phyloP scores from a whole-genome alignment of 352 stramenopile genomes.

The Paralagenidium karlingii region DNA sequence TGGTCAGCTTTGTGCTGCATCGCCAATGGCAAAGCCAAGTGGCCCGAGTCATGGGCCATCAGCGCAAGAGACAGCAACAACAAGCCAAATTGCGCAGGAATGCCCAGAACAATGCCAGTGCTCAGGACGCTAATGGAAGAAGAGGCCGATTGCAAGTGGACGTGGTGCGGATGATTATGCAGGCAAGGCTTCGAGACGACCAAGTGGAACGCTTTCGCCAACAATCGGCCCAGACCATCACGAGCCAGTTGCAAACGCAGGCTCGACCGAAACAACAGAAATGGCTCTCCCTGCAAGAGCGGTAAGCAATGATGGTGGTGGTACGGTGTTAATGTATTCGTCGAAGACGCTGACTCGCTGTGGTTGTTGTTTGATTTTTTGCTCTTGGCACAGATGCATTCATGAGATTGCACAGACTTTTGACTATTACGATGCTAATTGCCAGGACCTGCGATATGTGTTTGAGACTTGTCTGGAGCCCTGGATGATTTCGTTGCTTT shows the following conservation, averaged over 20 bases:
- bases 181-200: slow-evolving; percentile 61
- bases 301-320: slow-evolving; percentile 10
- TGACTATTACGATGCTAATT: slow-evolving; percentile 45
- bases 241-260: slow-evolving; percentile 35
- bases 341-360: no score
- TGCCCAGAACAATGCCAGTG: slow-evolving; percentile 14
- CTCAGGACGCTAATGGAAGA: slow-evolving; percentile 10
- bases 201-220: slow-evolving; percentile 55
- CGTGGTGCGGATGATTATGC: slow-evolving; percentile 52
- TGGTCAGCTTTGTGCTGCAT: slow-evolving; percentile 42
- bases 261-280: slow-evolving; percentile 2
- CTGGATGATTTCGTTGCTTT: slow-evolving; percentile 62
- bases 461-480: slow-evolving; percentile 56
- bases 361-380: no score
- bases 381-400: slow-evolving; percentile 56
- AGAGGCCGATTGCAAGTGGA: slow-evolving; percentile 57
- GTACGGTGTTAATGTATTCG: not conserved
- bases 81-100: slow-evolving; percentile 22
- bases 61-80: slow-evolving; percentile 30
- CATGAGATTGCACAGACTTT: slow-evolving; percentile 65
- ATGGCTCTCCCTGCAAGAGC: slow-evolving; percentile 27
- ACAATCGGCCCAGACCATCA: slow-evolving; percentile 41
- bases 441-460: slow-evolving; percentile 42
- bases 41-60: slow-evolving; percentile 25
- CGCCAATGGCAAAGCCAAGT: slow-evolving; percentile 48